A percentile compares a stretch with the other conserved stretches of the same genome.
Evolutionary conservation across 352 stramenopile genomes (phyloP).

Genomic region (Phytophthora tubulina): DNA sequence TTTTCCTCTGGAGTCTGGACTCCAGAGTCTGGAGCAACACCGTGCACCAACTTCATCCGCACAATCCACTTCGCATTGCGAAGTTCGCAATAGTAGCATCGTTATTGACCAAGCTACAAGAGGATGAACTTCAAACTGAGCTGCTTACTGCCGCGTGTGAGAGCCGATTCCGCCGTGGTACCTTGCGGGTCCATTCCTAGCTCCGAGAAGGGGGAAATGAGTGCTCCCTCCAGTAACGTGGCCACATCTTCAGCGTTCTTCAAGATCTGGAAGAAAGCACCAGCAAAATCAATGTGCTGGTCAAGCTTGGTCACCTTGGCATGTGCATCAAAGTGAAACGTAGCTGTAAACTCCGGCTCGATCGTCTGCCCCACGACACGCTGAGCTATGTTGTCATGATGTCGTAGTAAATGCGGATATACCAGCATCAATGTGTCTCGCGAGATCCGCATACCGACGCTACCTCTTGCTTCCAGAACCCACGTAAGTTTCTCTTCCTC

Average conservation of each 20-base stretch:
- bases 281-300: conserved; percentile 62
- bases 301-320: conserved; percentile 69
- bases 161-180: conserved; percentile 40
- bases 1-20: not conserved
- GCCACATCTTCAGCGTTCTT: conserved; percentile 42
- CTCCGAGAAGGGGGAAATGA: conserved; percentile 68
- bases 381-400: conserved; percentile 58
- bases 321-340: conserved; percentile 65
- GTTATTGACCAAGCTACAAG: conserved; percentile 35
- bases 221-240: conserved; percentile 49
- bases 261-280: conserved; percentile 63
- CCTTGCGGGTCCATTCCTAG: conserved; percentile 68
- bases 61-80: too few species aligned
- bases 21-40: too few species aligned
- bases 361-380: conserved; percentile 71
- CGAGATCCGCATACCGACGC: conserved; percentile 63
- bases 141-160: conserved; percentile 62
- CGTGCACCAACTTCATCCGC: too few species aligned
- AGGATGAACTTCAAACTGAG: conserved; percentile 81
- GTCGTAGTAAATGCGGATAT: conserved; percentile 68
- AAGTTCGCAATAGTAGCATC: too few species aligned
- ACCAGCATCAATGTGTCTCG: conserved; percentile 77
- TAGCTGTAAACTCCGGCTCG: conserved; percentile 53
- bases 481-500: conserved; percentile 38
- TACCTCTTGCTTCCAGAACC: conserved; percentile 49